Base-by-base conservation (phyloP, 129 eudicot species). In the Tanacetum coccineum region DNA sequence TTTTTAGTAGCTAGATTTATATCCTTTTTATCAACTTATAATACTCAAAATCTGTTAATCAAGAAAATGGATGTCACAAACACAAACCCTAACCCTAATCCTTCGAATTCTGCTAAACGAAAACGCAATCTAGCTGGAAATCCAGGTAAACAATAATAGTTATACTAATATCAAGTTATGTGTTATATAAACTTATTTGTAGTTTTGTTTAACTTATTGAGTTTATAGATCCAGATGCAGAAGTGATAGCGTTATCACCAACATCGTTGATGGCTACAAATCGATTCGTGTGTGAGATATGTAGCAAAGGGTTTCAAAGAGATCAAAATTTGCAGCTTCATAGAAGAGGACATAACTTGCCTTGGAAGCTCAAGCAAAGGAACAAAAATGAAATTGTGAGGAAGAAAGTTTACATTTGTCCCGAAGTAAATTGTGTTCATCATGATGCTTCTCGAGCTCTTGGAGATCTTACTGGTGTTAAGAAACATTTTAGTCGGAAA, bases 261-360 rank as follows among this genome's bases (percentile, higher is more conserved):
- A 73, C 76, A 63, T 80, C 88, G 13, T 76, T 89, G 60, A 79
- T 86, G 95, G 96, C 95, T 3, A 89, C 88, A 8, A 89, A 89
- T 60, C 75, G 95, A 49, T 89, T 89, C 67, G 57, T 89, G 46
- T 89, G 95, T 57, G 96, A 89, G 81, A 83, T 89, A 36, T 89
- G 96, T 79, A 84, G 74, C 80, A 89, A 89, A 69, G 97, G 97
- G 22, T 87, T 90, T 45, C 95, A 87, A 51, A 87, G 97, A 61
- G 97, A 90, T 60, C 97, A 86, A 59, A 90, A 87, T 49, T 76
- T 87, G 48, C 97, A 90, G 75, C 91, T 90, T 15, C 97, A 90
- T 79, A 79, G 89, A 69, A 74, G 97, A 69, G 97, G 97, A 5
- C 97, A 89, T 79, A 89, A 89, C 30, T 64, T 89, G 45, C 96